A percentile compares a stretch with the other conserved stretches of the same genome.
These are phyloP conservation scores for Hypoxylon sp. DNA, from an alignment of 2,329 filamentous ascomycete genomes.

Conservation along the genomic window DNA sequence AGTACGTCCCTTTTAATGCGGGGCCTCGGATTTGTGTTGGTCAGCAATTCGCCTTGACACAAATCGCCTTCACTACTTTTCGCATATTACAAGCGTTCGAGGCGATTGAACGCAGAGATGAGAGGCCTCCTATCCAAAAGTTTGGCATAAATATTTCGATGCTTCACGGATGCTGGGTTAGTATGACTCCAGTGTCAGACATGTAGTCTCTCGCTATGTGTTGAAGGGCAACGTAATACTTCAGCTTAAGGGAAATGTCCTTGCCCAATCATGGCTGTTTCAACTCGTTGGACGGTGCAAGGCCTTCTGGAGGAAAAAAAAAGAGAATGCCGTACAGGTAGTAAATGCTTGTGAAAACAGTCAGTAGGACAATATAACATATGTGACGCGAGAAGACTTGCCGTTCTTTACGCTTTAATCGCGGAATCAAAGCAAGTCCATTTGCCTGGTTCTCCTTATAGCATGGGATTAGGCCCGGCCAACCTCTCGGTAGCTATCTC, in stretches of 20 bases:
- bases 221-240: neutral
- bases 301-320: no score
- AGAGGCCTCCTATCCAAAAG: conserved; percentile 46
- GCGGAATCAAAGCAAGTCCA: neutral
- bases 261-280: no score
- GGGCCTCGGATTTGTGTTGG: conserved; percentile 57
- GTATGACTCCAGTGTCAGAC: conserved; percentile 41
- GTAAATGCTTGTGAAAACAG: neutral
- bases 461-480: neutral
- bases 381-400: neutral
- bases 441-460: neutral
- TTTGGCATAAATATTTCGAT: conserved; percentile 49
- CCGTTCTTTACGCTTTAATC: neutral
- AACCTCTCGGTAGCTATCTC: neutral
- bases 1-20: conserved; percentile 56
- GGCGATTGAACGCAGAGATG: conserved; percentile 47
- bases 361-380: neutral
- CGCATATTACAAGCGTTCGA: conserved; percentile 50
- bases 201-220: neutral
- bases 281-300: no score
- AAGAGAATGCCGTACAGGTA: neutral
- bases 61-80: conserved; percentile 50
- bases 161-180: conserved; percentile 51
- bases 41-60: conserved; percentile 54
- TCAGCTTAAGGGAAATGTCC: neutral